Base-by-base conservation (phyloP, 257 asterid genomes). In the Osmanthus fragrans region DNA sequence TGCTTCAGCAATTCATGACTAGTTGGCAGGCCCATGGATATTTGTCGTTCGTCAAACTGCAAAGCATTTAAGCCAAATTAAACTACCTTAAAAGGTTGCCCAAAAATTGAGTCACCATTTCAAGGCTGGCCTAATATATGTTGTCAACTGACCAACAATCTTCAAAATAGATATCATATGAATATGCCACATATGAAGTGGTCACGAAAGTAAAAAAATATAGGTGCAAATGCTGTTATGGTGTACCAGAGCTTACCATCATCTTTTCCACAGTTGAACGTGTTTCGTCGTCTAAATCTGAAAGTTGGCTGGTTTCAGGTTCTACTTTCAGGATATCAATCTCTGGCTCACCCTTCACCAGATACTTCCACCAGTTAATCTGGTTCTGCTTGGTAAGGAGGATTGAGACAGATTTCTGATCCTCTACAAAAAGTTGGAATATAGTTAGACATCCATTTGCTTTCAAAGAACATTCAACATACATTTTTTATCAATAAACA, bases 351-450 rank as follows among this genome's bases (percentile, higher is more conserved):
- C 97, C 98, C 86, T 94, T 90, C 80, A 90, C 98, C 82, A 90
- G 45, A 82, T 80, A 91, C 81, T 92, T 92, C 97, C 98, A 94
- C 97, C 98, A 92, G 40, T 92, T 92, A 97, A 94, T 92, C 83
- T 94, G 94, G 78, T 94, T 86, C 34, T 89, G 92, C 74, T 93
- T 92, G 21, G 96, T 92, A 25, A 94, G 86, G 85, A 92, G 96
- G 75, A 94, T 72, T 72, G 96, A 90, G 70, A 94, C 25, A 23
- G 87, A 84, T 76, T 85, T 89, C 77, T 90, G 96, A 81, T 94
- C 97, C 98, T 90, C 96, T 93, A 89, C 82, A 80, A 73, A 64
- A 71, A 71, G 33, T 27, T 37, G 69, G 45, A 47, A 18, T 16
- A 5, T 74, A 66, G 80, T 21, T 27, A 36, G 16, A 54, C 7